Evolutionary conservation across 306 rosid genomes (phyloP).

Genomic region (Crotalaria pallida): DNA sequence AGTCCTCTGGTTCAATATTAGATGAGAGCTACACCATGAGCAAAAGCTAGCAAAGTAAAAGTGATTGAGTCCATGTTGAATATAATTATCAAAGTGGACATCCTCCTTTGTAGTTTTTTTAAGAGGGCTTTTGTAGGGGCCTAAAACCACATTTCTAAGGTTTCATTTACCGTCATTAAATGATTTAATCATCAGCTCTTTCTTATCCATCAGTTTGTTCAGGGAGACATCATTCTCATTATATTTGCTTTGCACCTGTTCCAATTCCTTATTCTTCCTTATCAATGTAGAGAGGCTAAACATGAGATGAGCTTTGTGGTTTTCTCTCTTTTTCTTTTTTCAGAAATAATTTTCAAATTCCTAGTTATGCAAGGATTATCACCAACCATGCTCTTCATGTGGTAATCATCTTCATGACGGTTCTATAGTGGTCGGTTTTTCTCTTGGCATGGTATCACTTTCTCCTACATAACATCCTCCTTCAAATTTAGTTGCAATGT

Average conservation of each 20-base stretch:
- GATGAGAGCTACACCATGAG: background rate
- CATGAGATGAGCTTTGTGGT: constrained; percentile 40
- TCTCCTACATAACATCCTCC: constrained; percentile 49
- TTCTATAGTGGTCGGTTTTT: constrained; percentile 64
- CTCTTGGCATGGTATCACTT: constrained; percentile 52
- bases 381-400: constrained; percentile 16
- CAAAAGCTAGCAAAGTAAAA: background rate
- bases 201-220: constrained; percentile 34
- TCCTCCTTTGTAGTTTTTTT: no score
- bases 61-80: background rate
- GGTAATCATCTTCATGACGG: constrained; percentile 22
- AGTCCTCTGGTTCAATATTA: background rate
- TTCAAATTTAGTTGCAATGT: constrained; percentile 42
- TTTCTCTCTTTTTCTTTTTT: constrained; percentile 24
- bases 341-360: constrained; percentile 22
- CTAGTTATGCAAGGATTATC: background rate
- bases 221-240: constrained; percentile 30
- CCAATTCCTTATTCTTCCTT: constrained; percentile 35
- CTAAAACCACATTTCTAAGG: no score
- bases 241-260: constrained; percentile 38
- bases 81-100: no score
- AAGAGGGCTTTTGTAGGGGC: no score
- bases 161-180: constrained; percentile 55
- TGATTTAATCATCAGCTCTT: constrained; percentile 39
- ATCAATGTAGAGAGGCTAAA: constrained; percentile 41